Conservation (phyloP, 805 yeast genomes). For the Ogataea methanolica region DNA sequence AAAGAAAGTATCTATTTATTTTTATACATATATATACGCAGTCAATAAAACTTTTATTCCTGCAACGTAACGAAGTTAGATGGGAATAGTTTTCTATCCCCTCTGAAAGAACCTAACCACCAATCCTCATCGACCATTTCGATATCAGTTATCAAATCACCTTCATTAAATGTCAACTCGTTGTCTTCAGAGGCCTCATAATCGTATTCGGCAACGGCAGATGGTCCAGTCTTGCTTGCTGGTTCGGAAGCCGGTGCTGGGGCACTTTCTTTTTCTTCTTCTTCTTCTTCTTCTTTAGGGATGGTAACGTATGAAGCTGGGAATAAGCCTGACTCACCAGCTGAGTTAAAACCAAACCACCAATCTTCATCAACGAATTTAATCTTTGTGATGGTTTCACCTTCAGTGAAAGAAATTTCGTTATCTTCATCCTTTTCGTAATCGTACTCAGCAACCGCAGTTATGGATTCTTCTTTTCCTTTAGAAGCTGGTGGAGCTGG, state of each 20-base stretch:
- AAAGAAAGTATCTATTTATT: background rate
- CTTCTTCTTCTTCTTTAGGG: constrained; percentile 27
- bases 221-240: constrained; percentile 23
- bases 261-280: constrained; percentile 12
- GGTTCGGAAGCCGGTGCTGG: constrained; percentile 20
- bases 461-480: constrained; percentile 14
- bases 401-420: constrained; percentile 63
- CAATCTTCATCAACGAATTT: constrained; percentile 73
- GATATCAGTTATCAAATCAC: constrained; percentile 74
- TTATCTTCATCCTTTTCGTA: constrained; percentile 73
- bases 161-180: constrained; percentile 80
- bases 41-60: background rate
- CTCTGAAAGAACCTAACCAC: constrained; percentile 89
- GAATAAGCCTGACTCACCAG: constrained; percentile 50
- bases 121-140: constrained; percentile 92
- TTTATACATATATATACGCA: background rate
- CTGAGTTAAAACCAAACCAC: constrained; percentile 43
- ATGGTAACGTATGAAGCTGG: constrained; percentile 47
- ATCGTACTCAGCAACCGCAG: constrained; percentile 79
- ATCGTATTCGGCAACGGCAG: constrained; percentile 67
- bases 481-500: constrained; percentile 15
- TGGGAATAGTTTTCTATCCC: constrained; percentile 85
- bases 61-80: constrained; percentile 66
- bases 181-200: constrained; percentile 92
- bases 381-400: constrained; percentile 61